Conservation (phyloP, 441 rosid genomes). For the Flueggea neowawraea region DNA sequence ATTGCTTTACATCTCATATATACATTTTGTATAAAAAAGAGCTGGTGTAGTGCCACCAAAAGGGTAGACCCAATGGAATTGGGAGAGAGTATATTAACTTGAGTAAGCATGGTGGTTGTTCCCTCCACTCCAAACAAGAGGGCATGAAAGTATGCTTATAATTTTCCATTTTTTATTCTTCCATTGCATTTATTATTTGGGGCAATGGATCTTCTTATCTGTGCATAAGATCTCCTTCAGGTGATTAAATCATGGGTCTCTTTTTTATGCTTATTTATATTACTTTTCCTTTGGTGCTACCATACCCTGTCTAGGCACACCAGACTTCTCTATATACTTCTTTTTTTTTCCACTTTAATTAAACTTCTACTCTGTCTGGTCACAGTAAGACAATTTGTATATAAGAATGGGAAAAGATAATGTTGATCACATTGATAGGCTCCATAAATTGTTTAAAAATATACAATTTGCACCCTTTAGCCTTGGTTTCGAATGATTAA, state of each 20-base stretch:
- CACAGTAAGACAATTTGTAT: too few relatives aligned
- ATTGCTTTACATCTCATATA: conserved; percentile 21
- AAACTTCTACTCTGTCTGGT: too few relatives aligned
- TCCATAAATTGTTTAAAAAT: too few relatives aligned
- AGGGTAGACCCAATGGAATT: conserved; percentile 39
- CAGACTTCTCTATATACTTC: not conserved
- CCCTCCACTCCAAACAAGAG: conserved; percentile 61
- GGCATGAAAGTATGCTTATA: conserved; percentile 27
- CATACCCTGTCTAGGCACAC: conserved; percentile 10
- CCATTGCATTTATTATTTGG: conserved; percentile 6
- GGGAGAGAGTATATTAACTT: conserved; percentile 12
- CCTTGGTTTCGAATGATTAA: too few relatives aligned
- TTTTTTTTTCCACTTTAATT: not conserved
- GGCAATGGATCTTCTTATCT: conserved; percentile 32
- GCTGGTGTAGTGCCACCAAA: conserved; percentile 33
- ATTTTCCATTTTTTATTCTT: conserved; percentile 6
- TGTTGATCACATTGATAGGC: too few relatives aligned
- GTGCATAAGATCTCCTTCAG: conserved; percentile 43
- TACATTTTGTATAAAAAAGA: not conserved
- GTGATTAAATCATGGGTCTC: conserved; percentile 40
- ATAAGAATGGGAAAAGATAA: too few relatives aligned
- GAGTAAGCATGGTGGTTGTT: conserved; percentile 41
- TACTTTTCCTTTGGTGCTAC: conserved; percentile 8
- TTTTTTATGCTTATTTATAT: conserved; percentile 1
- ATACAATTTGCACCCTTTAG: too few relatives aligned